These are phyloP conservation scores for Solanum okadae DNA, from an alignment of 257 asterid species.

Conservation along the genomic window DNA sequence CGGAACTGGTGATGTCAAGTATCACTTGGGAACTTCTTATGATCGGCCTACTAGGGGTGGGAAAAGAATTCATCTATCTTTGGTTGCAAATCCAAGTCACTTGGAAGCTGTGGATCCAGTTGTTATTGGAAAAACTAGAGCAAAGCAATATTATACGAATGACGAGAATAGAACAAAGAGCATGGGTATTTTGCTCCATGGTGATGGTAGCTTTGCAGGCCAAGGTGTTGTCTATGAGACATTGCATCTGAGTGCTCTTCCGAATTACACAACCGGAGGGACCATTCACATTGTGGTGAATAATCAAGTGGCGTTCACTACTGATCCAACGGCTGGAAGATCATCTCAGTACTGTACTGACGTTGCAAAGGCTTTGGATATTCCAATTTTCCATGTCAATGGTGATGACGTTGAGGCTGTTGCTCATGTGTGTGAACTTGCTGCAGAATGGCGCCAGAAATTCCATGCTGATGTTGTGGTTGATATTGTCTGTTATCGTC, in stretches of 20 bases:
- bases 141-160: slow-evolving; percentile 12
- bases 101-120: slow-evolving; percentile 29
- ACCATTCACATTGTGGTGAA: slow-evolving; percentile 72
- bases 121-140: slow-evolving; percentile 22
- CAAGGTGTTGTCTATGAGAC: slow-evolving; percentile 26
- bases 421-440: slow-evolving; percentile 64
- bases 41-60: slow-evolving; percentile 20
- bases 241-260: slow-evolving; percentile 18
- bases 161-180: slow-evolving; percentile 11
- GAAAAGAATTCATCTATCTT: slow-evolving; percentile 19
- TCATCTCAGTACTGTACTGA: slow-evolving; percentile 78
- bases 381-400: slow-evolving; percentile 74
- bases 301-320: slow-evolving; percentile 74
- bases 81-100: slow-evolving; percentile 24
- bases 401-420: slow-evolving; percentile 81
- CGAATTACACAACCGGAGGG: slow-evolving; percentile 26
- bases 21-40: slow-evolving; percentile 25
- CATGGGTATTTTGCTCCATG: slow-evolving; percentile 21
- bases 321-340: slow-evolving; percentile 55
- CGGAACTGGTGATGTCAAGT: slow-evolving; percentile 26
- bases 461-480: slow-evolving; percentile 74
- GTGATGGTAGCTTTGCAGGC: slow-evolving; percentile 27
- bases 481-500: slow-evolving; percentile 71
- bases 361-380: slow-evolving; percentile 61
- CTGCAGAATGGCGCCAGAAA: slow-evolving; percentile 77